Base-by-base conservation (phyloP, 1,284 basidiomycete genomes). In the Agroathelia rolfsii region DNA sequence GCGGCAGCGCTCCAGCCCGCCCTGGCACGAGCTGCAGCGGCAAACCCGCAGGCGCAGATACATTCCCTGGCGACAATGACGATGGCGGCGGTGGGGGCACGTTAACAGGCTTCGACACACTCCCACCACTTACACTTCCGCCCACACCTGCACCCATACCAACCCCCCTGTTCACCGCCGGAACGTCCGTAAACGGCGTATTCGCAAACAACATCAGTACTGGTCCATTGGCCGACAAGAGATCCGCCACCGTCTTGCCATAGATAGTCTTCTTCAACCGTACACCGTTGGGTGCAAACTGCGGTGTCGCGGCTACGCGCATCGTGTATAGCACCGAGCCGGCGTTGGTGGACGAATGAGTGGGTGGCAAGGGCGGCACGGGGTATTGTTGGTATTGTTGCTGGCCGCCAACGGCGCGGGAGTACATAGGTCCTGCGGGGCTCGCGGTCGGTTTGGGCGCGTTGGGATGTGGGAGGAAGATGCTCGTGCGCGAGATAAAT, bases 381-480 rank as follows among this genome's bases (percentile, higher is more conserved):
- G 6, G n/a, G 25, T n/a, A n/a, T n/a, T n/a, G n/a, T n/a, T n/a
- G n/a, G n/a, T n/a, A n/a, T n/a, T n/a, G n/a, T n/a, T n/a, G n/a
- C n/a, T n/a, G n/a, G n/a, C n/a, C n/a, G n/a, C n/a, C n/a, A n/a
- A n/a, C n/a, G n/a, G n/a, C n/a, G n/a, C n/a, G 63, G 38, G 72
- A 69, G 48, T 76, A 79, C 69, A 78, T 69, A 0, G 77, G 75
- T 0, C 75, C 75, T 19, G 55, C 46, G 8, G 62, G 55, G 11
- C 54, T 38, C 9, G 51, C 43, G 1, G 61, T 48, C 0, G 73
- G 64, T 32, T 75, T 78, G 0, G 80, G 80, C 1, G 80, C 80
- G 45, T 77, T 76, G 0, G 79, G 80, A 46, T 83, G 79, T 0
- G 80, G 81, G 11, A 76, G 59, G 51, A 81, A 84, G 14, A 77